A percentile compares a stretch with the other conserved stretches of the same genome.
Evolutionary conservation across 1,284 basidiomycete species (phyloP).

Genomic region (Pisolithus thermaeus): DNA sequence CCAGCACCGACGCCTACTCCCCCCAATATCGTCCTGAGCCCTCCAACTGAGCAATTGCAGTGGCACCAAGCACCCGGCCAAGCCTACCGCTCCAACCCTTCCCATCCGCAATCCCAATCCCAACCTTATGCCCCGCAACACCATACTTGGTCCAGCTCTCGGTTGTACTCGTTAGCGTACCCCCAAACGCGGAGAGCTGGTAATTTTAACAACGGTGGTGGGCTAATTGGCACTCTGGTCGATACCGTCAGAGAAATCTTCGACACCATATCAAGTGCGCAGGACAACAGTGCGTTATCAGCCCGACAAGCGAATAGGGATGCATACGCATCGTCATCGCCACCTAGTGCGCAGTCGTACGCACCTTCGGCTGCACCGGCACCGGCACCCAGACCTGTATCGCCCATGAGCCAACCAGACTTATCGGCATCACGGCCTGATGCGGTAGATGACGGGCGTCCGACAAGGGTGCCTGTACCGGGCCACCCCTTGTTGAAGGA

Average conservation of each 20-base stretch:
- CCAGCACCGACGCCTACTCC: neutral
- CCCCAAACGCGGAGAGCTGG: conserved; percentile 5
- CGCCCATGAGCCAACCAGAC: conserved; percentile 15
- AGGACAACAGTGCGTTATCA: conserved; percentile 13
- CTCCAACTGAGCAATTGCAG: neutral
- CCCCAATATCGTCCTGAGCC: neutral
- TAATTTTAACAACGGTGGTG: conserved; percentile 8
- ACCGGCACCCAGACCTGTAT: neutral
- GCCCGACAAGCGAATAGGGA: conserved; percentile 10
- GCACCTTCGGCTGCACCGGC: conserved; percentile 24
- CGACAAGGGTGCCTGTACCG: conserved; percentile 55
- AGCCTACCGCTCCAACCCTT: neutral
- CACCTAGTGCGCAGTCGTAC: conserved; percentile 6
- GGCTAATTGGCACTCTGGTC: conserved; percentile 23
- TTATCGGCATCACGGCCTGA: conserved; percentile 7
- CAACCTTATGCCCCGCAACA: neutral
- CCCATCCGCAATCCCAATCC: neutral
- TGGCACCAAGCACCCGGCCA: neutral
- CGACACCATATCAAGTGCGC: conserved; percentile 21
- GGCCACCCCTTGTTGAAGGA: conserved; percentile 59
- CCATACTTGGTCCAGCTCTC: conserved; percentile 15
- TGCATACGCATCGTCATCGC: conserved; percentile 17
- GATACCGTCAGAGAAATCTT: conserved; percentile 26
- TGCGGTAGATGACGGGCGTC: conserved; percentile 44
- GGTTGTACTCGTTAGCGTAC: conserved; percentile 8